Evolutionary conservation across 208 protist genomes (phyloP).

Genomic region (Leishmania tropica): DNA sequence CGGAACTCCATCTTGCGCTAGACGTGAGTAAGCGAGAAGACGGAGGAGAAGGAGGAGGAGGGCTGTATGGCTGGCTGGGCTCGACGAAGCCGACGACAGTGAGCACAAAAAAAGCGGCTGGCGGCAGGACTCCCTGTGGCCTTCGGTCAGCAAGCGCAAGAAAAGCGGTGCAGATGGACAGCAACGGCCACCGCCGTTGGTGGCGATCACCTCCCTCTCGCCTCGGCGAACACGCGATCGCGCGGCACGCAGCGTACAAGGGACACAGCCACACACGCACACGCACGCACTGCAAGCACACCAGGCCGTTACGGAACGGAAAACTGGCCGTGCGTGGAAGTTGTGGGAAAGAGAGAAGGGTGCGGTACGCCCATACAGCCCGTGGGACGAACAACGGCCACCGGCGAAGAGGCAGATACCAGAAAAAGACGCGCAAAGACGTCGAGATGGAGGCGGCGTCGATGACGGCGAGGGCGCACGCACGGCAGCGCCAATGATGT

Average conservation of each 20-base stretch:
- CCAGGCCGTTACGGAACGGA: background rate
- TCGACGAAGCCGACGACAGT: no score
- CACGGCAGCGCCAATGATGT: no score
- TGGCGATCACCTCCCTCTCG: background rate
- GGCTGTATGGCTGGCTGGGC: no score
- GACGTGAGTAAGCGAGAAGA: background rate
- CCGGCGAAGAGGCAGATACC: no score
- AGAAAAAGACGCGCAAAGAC: no score
- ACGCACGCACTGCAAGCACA: conserved; percentile 4
- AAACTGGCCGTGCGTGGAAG: background rate
- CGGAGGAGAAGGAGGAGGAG: background rate
- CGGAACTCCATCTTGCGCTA: conserved; percentile 42
- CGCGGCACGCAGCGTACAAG: background rate
- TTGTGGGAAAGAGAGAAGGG: background rate
- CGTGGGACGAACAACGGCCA: no score
- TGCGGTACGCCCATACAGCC: background rate
- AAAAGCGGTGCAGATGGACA: background rate
- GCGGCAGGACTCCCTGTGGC: no score
- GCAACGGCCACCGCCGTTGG: background rate
- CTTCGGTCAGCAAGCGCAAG: background rate
- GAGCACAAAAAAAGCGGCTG: no score
- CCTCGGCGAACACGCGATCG: background rate
- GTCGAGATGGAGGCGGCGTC: no score
- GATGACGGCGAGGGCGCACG: no score
- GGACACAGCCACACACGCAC: conserved; percentile 12